Evolutionary conservation across 306 rosid species (phyloP).

Genomic region (Calophaca sinica): DNA sequence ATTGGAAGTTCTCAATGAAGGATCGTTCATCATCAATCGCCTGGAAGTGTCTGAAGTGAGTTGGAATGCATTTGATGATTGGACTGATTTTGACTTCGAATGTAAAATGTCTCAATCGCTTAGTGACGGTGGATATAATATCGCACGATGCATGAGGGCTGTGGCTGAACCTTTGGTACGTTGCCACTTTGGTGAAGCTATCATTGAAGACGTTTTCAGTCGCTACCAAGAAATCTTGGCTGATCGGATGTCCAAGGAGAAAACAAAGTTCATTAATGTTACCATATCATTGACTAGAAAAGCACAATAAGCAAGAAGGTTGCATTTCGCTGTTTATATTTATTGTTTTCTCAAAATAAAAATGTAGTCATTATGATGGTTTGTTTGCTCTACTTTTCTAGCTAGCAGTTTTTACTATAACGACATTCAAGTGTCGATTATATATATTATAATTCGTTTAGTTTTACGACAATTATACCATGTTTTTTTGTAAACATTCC

Average conservation of each 20-base stretch:
- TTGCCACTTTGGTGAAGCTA: constrained; percentile 56
- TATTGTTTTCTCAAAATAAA: too few relatives aligned
- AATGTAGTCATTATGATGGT: too few relatives aligned
- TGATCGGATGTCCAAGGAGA: constrained; percentile 51
- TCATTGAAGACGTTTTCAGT: constrained; percentile 51
- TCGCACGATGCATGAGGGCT: constrained; percentile 52
- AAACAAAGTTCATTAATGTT: constrained; percentile 40
- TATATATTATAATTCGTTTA: too few relatives aligned
- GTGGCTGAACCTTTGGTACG: constrained; percentile 52
- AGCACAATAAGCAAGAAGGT: not conserved
- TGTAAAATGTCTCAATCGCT: not conserved
- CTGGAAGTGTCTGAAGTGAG: constrained; percentile 41
- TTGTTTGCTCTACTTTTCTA: too few relatives aligned
- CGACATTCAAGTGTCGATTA: too few relatives aligned
- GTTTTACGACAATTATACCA: too few relatives aligned
- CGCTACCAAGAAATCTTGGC: constrained; percentile 42
- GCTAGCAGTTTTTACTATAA: too few relatives aligned
- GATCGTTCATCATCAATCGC: constrained; percentile 44
- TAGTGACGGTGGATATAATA: constrained; percentile 35
- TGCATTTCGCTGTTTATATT: not conserved
- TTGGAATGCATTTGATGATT: constrained; percentile 34
- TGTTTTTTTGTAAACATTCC: too few relatives aligned
- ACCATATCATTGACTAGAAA: constrained; percentile 29
- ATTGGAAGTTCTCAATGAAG: constrained; percentile 47
- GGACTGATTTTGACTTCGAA: not conserved